Base-by-base conservation (phyloP, 1,284 basidiomycete genomes). In the Singerocomus inundabilis region DNA sequence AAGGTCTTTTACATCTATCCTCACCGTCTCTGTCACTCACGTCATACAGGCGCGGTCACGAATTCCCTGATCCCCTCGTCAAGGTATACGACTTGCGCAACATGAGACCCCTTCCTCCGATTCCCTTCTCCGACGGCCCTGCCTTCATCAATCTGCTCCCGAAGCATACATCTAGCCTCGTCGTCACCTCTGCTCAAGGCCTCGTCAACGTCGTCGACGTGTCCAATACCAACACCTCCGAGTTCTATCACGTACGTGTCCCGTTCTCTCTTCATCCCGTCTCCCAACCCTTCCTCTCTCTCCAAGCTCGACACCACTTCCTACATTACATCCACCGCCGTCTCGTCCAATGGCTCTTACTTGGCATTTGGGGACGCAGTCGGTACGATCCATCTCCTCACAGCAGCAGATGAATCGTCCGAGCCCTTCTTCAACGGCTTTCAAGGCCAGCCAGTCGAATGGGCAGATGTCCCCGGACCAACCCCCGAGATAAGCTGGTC, bases 311-410 rank as follows among this genome's bases (percentile, higher is more conserved):
- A 88, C 56, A 61, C 82, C 18, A 59, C 80, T 0, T 88, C 91
- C 0, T 95, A 85, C 66, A 71, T 98, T 51, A 93, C 86, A 1
- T 86, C 91, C 36, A 79, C 88, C 56, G 85, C 93, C 6, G 75
- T 98, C 29, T 93, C 93, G 1, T 85, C 91, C 2, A 88, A 87
- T 1, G 93, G 91, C 21, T 86, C 91, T 43, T 97, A 93, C 61
- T 77, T 99, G 61, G 94, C 92, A 0, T 95, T 97, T 58, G 94
- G 93, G 2, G 95, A 98, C 60, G 86, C 85, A 0, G 88, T 93
- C 46, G 94, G 95, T 8, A 76, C 78, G 10, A 80, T 98, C 6
- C 91, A 97, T 67, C 72, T 99, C 15, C 79, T 95, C 74, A 88
- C 91, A 48, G 82, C 82, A 30, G 74, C 80, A 28, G 82, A 84